Evolutionary conservation across 345 rosid species (phyloP), one percentile per base, ranked within the genome.

Genomic region (Gossypium rotundifolium): DNA sequence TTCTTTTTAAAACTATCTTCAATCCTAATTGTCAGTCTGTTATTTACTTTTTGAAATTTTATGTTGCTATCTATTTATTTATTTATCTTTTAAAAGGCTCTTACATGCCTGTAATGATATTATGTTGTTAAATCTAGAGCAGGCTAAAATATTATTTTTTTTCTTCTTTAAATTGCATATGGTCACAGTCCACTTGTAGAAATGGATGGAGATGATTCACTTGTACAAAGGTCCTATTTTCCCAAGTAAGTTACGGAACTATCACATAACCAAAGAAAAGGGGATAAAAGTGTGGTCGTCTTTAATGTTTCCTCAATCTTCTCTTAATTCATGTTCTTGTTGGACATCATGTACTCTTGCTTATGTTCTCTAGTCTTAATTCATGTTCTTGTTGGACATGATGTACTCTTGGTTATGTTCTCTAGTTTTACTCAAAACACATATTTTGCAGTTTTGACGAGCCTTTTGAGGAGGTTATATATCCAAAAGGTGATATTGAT

Each of bases 401-500:
- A n/a, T 27, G 40, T 16, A 7, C 16, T 27, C 5, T 51, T 14
- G 38, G 59, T 62, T 25, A 11, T 25, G 33, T 61, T 62, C 20
- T 62, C 53, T n/a, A 45, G 55, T 59, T 72, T 4, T 72, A 22
- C 61, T 68, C 60, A 29, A 59, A 10, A 75, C 70, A 53, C 78
- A 57, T 77, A 74, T 70, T 72, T 79, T 86, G 46, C 92, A 94
- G 98, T 72, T 94, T 94, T 79, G 96, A 89, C 70, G 88, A 82
- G 78, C 89, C 88, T 54, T 88, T 94, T 75, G 97, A 90, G 82
- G 98, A 94, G 61, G 89, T 94, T 79, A 63, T 92, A 82, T 94
- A 91, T 79, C 98, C 97, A 22, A 85, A 92, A 84, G 98, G 96
- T 76, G 99, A 95, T 73, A 70, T 83, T 67, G 99, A 95, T 86